Base-by-base conservation (phyloP, 176 grass and related monocot species). In the Musa itinerans region DNA sequence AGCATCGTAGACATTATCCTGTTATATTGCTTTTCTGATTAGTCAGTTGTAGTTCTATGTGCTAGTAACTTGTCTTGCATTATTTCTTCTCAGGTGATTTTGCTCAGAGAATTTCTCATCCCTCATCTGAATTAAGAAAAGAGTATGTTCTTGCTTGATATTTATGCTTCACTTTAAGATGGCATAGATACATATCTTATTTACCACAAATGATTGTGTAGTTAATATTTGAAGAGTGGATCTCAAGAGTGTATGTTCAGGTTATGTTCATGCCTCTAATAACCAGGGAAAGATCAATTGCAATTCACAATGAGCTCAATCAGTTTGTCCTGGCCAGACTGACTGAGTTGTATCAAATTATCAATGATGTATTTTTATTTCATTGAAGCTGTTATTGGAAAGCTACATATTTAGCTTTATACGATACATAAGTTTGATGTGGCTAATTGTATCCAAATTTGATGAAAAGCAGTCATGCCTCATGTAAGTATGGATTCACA, bases 71-170 rank as follows among this genome's bases (percentile, higher is more conserved):
- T 81, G 57, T 69, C 71, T 67, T 15, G 53, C 8, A 11, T 34
- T 13, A 58, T 59, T 70, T 79, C 21, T 63, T 73, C 2, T 49
- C 54, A 98, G 94, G 94, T 78, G 88, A 93, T 58, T 93, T 98
- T 87, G 80, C 88, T 51, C 90, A 93, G 77, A 88, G 82, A 77
- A 88, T 98, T 64, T 76, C 94, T 53, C 94, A 98, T 88, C 94
- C 94, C 77, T 98, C 94, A 58, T 93, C 88, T 82, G 85, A 93
- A 85, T 79, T 93, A 82, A 78, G 82, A 1, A 98, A 98, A 78
- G 90, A 98, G 94, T 98, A 87, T n/a, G 72, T 56, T 74, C 16
- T 57, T 23, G 13, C 54, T 56, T 16, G 14, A 27, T 74, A 43
- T 34, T 68, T 57, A 24, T 56, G 13, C 2, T 74, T 74, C 17